phyloP scores from a whole-genome alignment of 768 basidiomycete species.

The Amanita exitialis region DNA sequence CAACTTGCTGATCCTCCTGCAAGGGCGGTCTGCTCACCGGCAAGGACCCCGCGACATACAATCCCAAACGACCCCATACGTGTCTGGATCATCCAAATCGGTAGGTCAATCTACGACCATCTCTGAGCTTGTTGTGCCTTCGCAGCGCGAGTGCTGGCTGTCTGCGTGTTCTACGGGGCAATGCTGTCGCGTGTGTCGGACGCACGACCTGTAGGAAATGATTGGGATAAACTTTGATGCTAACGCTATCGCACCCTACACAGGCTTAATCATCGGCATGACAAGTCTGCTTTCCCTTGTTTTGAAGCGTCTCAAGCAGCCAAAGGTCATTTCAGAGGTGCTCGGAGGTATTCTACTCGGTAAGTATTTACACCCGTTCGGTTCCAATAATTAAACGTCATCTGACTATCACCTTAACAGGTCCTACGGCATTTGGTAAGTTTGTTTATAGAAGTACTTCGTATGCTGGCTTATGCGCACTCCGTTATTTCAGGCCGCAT shows the following conservation, averaged over 20 bases:
- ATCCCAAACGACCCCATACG: constrained; percentile 57
- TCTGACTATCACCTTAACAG: constrained; percentile 15
- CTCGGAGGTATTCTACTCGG: constrained; percentile 87
- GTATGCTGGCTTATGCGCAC: background rate
- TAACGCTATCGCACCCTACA: background rate
- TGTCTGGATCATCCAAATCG: constrained; percentile 73
- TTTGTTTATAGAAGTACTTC: background rate
- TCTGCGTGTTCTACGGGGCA: background rate
- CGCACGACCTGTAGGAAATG: background rate
- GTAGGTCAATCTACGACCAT: constrained; percentile 25
- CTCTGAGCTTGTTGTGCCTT: background rate
- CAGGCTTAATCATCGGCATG: constrained; percentile 76
- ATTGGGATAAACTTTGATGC: background rate
- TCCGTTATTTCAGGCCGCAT: constrained; percentile 50
- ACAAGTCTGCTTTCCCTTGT: constrained; percentile 67
- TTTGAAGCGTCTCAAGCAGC: constrained; percentile 72
- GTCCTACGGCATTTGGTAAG: constrained; percentile 39
- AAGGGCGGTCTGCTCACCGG: constrained; percentile 74
- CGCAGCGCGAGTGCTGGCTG: background rate
- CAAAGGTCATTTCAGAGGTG: constrained; percentile 76
- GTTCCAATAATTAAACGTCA: background rate
- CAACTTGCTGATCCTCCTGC: background rate
- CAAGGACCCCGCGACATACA: constrained; percentile 59
- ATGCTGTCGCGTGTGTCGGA: background rate
- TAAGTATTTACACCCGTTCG: constrained; percentile 13